Percentiles rank a stretch among this genome's conserved stretches.
These are phyloP conservation scores for Cyamopsis tetragonoloba DNA, from an alignment of 306 rosid genomes.

Conservation along the genomic window DNA sequence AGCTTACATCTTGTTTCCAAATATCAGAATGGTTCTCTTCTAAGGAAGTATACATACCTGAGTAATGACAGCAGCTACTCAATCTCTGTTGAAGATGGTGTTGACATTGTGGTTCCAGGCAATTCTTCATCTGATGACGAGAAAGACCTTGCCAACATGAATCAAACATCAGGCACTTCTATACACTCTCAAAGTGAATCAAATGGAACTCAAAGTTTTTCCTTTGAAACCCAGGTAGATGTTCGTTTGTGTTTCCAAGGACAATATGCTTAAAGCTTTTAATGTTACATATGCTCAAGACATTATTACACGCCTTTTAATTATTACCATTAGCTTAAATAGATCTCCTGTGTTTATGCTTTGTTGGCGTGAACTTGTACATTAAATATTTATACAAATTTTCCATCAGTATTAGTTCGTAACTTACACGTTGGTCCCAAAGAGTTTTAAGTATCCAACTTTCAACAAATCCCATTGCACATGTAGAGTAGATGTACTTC, in stretches of 20 bases:
- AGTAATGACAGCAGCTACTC: constrained; percentile 93
- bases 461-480: background rate
- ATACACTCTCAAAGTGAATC: constrained; percentile 42
- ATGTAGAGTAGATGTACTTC: background rate
- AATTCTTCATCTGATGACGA: constrained; percentile 45
- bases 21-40: constrained; percentile 77
- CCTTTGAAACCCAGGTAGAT: constrained; percentile 91
- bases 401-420: background rate
- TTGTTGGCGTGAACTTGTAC: background rate
- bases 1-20: constrained; percentile 27
- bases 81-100: constrained; percentile 75
- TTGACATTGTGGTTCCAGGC: constrained; percentile 53
- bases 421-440: background rate
- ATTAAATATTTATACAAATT: background rate
- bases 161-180: constrained; percentile 41
- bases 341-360: background rate
- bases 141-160: constrained; percentile 36
- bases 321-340: background rate
- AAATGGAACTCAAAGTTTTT: constrained; percentile 65
- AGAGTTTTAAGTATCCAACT: background rate
- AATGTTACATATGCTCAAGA: background rate
- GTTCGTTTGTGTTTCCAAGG: constrained; percentile 11
- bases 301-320: background rate
- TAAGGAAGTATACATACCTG: constrained; percentile 73
- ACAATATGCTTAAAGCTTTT: background rate